Base-by-base conservation (phyloP, 768 basidiomycete genomes). In the Tremella mesenterica region DNA sequence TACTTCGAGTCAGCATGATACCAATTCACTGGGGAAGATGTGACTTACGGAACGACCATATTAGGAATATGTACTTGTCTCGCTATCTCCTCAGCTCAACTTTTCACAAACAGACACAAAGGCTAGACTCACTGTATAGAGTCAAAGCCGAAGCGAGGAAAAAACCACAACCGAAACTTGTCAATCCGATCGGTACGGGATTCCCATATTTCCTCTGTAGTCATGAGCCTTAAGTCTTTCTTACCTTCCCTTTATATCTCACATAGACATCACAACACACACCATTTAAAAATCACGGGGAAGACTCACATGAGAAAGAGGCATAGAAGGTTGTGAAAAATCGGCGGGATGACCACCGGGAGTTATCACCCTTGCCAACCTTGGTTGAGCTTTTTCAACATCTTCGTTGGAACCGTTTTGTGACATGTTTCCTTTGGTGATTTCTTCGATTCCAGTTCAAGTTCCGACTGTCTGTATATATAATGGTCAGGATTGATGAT, bases 181-280 rank as follows among this genome's bases (percentile, higher is more conserved):
- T 48, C 47, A 48, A 18, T 3, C 47, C 47, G 16, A 48, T 16
- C 14, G 47, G 47, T 20, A 48, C 47, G 29, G 47, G 47, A n/a
- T 48, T 48, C 18, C 47, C 47, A 48, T 48, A 48, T 31, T 48
- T 48, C 5, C 47, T 27, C 47, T 48, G n/a, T n/a, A n/a, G n/a
- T n/a, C n/a, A n/a, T n/a, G n/a, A n/a, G n/a, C 44, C 21, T 6
- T 48, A 27, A 31, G 23, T 31, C 47, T 48, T 7, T 7, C 16
- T 28, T 3, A 25, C 9, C 16, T n/a, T n/a, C n/a, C n/a, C n/a
- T n/a, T n/a, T n/a, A n/a, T n/a, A n/a, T n/a, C n/a, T n/a, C n/a
- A n/a, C n/a, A n/a, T n/a, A n/a, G n/a, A n/a, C n/a, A n/a, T n/a
- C n/a, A n/a, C n/a, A n/a, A n/a, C n/a, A n/a, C n/a, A n/a, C n/a